Conservation (phyloP, 192 early-diverging fungal species). For the Coemansia sp. region DNA sequence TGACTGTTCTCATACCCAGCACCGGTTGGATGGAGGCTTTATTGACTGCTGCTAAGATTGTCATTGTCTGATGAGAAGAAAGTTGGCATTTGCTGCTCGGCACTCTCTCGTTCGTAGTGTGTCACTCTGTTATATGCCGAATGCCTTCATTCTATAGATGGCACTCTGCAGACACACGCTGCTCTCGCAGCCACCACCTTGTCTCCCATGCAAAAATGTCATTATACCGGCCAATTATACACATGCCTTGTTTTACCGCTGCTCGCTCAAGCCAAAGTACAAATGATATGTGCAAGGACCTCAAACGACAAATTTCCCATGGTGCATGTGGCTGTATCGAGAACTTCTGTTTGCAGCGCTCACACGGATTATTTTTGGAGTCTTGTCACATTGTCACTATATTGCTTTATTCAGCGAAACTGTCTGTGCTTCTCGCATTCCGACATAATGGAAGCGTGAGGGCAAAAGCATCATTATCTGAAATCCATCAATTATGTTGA, state of each 20-base stretch:
- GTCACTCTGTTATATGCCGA: neutral
- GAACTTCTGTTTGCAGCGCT: neutral
- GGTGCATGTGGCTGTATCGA: constrained; percentile 1
- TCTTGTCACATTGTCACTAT: neutral
- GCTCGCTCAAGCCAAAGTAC: neutral
- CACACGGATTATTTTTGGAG: neutral
- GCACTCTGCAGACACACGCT: neutral
- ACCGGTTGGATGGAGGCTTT: neutral
- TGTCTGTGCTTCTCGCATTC: neutral
- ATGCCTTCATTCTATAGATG: neutral
- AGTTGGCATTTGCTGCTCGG: neutral
- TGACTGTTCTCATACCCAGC: neutral
- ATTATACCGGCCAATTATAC: constrained; percentile 11
- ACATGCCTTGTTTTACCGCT: neutral
- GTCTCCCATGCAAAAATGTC: neutral
- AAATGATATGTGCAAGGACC: neutral
- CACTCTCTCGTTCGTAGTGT: neutral
- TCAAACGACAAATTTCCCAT: neutral
- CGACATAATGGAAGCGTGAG: neutral
- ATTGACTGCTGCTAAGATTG: neutral
- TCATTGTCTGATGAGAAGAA: neutral
- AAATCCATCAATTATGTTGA: too few relatives aligned
- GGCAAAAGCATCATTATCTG: too few relatives aligned
- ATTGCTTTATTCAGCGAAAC: neutral
- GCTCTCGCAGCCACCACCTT: neutral